These are phyloP conservation scores for Yarrowia sp. DNA, from an alignment of 805 yeast species.

Conservation along the genomic window DNA sequence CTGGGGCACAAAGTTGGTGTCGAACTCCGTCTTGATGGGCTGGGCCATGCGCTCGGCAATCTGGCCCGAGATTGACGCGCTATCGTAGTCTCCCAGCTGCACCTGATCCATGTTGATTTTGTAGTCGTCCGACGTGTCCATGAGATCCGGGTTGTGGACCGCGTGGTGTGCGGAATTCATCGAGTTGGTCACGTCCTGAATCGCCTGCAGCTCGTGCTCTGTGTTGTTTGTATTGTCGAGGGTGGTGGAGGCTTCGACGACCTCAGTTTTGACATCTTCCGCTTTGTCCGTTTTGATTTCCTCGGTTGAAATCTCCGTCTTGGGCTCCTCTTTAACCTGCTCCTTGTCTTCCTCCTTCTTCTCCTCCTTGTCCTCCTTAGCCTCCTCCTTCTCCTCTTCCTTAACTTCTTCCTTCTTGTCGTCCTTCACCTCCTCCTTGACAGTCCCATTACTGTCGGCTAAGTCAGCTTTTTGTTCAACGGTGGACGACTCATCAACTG, in stretches of 20 bases:
- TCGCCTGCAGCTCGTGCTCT: background rate
- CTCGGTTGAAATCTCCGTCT: too few relatives aligned
- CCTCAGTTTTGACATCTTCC: background rate
- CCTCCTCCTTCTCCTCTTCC: background rate
- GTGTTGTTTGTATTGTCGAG: background rate
- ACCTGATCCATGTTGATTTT: slow-evolving; percentile 38
- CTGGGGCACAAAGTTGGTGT: slow-evolving; percentile 33
- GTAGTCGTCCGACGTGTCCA: slow-evolving; percentile 37
- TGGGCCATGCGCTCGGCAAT: slow-evolving; percentile 29
- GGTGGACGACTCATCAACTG: too few relatives aligned
- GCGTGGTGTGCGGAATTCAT: too few relatives aligned
- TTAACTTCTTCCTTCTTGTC: background rate
- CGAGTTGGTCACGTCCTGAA: background rate
- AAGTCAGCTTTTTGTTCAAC: slow-evolving; percentile 2
- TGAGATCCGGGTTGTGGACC: slow-evolving; percentile 8
- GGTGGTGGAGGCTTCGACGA: background rate
- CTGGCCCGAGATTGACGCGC: slow-evolving; percentile 34
- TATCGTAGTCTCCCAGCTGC: slow-evolving; percentile 33
- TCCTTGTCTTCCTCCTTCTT: background rate
- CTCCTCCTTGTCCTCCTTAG: background rate
- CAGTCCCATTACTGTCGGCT: too few relatives aligned
- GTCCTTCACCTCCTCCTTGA: background rate
- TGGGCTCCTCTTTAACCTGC: background rate
- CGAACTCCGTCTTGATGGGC: slow-evolving; percentile 35
- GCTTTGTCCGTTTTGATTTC: too few relatives aligned